Conservation (phyloP, 2,329 filamentous ascomycete genomes). For the Fusarium solani-melongenae region DNA sequence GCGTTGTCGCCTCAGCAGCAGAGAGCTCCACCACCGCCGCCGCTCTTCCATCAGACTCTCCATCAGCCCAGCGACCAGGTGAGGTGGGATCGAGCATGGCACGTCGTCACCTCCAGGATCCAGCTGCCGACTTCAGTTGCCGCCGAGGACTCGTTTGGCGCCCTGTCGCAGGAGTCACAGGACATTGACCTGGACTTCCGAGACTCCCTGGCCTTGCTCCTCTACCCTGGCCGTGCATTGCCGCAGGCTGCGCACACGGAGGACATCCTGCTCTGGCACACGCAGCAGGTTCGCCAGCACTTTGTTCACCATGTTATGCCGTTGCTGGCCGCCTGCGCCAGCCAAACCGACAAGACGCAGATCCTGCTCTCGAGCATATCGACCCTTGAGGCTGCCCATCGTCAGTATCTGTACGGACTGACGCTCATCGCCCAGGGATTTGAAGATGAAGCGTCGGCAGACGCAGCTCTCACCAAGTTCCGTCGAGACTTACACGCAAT, state of each 20-base stretch:
- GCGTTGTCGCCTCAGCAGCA: conserved; percentile 30
- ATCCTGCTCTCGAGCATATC: conserved; percentile 64
- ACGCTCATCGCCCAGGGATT: conserved; percentile 62
- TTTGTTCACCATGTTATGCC: conserved; percentile 70
- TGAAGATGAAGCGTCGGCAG: conserved; percentile 50
- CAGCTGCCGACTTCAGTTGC: conserved; percentile 66
- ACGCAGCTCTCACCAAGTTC: conserved; percentile 61
- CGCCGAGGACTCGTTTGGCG: conserved; percentile 65
- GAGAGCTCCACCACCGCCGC: conserved; percentile 34
- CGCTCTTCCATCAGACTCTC: conserved; percentile 34
- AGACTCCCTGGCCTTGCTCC: conserved; percentile 63
- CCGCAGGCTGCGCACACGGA: conserved; percentile 65
- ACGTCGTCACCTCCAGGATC: conserved; percentile 68
- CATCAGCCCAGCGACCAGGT: conserved; percentile 60
- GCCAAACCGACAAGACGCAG: conserved; percentile 55
- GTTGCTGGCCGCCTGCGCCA: conserved; percentile 60
- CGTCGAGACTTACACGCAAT: conserved; percentile 71
- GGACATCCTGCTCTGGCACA: conserved; percentile 70
- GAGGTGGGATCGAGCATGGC: conserved; percentile 71
- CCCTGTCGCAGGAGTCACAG: conserved; percentile 56
- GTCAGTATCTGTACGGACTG: conserved; percentile 67
- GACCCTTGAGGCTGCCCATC: conserved; percentile 69
- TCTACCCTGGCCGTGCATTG: conserved; percentile 58
- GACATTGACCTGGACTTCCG: conserved; percentile 59
- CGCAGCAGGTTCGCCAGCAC: conserved; percentile 69